Conservation (phyloP, 2,329 filamentous ascomycete genomes). For the Coniochaeta sp. region DNA sequence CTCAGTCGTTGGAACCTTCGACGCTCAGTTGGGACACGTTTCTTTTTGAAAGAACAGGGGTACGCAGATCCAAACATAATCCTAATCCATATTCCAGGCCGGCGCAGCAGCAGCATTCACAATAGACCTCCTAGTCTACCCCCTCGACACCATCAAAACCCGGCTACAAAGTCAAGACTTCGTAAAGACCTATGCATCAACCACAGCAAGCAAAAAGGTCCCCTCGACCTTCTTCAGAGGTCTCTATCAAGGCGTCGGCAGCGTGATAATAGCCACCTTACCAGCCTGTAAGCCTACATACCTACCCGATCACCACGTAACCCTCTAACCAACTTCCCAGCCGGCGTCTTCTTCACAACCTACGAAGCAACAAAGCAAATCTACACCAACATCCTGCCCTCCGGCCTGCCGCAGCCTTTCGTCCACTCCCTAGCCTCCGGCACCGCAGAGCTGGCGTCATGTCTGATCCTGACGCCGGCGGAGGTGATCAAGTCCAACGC, state of each 20-base stretch:
- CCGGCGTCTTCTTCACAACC: constrained; percentile 83
- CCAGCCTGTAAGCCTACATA: constrained; percentile 57
- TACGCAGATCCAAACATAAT: too few species aligned
- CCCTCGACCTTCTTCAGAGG: constrained; percentile 52
- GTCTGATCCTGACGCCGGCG: constrained; percentile 78
- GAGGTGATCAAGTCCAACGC: constrained; percentile 94
- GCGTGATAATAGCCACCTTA: constrained; percentile 78
- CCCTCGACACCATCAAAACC: constrained; percentile 85
- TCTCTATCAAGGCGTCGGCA: constrained; percentile 81
- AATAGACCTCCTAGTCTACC: constrained; percentile 80
- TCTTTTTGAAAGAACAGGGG: too few species aligned
- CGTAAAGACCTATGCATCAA: constrained; percentile 54
- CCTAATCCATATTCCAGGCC: constrained; percentile 46
- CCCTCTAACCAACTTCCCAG: constrained; percentile 37
- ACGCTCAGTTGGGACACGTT: too few species aligned
- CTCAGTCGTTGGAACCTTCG: too few species aligned
- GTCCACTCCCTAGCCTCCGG: constrained; percentile 70
- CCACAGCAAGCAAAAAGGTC: constrained; percentile 46
- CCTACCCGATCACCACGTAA: too few species aligned
- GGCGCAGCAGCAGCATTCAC: constrained; percentile 80
- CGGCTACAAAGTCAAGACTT: constrained; percentile 76
- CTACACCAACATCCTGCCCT: constrained; percentile 43
- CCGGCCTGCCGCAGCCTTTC: constrained; percentile 54
- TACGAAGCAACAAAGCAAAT: constrained; percentile 71
- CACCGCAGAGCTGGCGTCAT: constrained; percentile 75